Base-by-base conservation (phyloP, 495 filamentous ascomycete genomes). In the Sordaria brevicollis region DNA sequence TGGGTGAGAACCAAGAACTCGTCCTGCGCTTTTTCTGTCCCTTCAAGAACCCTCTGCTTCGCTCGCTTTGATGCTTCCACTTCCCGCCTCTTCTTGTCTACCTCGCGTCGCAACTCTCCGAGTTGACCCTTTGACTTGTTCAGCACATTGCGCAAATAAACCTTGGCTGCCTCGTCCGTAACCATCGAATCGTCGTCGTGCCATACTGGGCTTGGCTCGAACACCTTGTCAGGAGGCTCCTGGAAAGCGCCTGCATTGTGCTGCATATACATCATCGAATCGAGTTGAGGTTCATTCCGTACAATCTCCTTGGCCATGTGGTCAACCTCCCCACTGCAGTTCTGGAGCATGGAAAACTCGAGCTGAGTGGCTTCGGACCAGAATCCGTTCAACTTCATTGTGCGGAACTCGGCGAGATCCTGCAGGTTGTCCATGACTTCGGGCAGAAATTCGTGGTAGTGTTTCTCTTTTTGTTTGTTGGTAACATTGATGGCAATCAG, bases 121-220 rank as follows among this genome's bases (percentile, higher is more conserved):
- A 96, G 81, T 73, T 93, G 91, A 10, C 85, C 79, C 79, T 97
- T 97, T 73, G 92, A 96, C 78, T 97, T 97, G 67, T 89, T 88
- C 36, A 99, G 83, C 11, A 97, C 82, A 77, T 99, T 99, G 67
- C 93, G 90, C 43, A 99, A 82, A 81, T 93, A 98, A 0, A 95
- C 86, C 78, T 94, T 96, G 37, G 95, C 92, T 1, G 86, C 76
- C 35, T 97, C 94, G 78, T 98, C 92, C 0, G 87, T 86, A 5
- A 92, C 83, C 83, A 99, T 93, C 17, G 85, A 78, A 66, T 89
- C 91, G 74, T 97, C 94, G 74, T 99, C 95, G 75, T 97, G 92
- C 96, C 96, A 99, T 66, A 99, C 89, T 6, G 94, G 93, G 78
- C 94, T 97, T 1, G 95, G 92, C 79, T 99, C 96, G 74, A 99